phyloP scores from a whole-genome alignment of 169 alveolate species.

The Cryptosporidium sp. region DNA sequence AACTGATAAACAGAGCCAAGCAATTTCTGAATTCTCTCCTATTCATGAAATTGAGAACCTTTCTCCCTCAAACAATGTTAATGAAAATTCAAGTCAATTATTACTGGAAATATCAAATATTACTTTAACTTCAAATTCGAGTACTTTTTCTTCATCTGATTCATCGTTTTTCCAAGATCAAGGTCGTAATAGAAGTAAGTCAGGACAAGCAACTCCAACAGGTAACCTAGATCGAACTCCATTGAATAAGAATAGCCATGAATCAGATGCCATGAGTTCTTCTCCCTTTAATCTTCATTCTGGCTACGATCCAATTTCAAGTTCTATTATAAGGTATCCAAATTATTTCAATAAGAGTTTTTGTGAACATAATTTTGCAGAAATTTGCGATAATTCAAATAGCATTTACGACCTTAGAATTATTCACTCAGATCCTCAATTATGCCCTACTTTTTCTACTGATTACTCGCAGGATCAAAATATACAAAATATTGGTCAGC shows the following conservation, averaged over 20 bases:
- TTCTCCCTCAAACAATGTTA: background rate
- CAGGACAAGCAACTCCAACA: conserved; percentile 4
- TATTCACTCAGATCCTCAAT: background rate
- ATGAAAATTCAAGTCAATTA: conserved; percentile 23
- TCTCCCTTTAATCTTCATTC: conserved; percentile 23
- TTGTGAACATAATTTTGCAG: background rate
- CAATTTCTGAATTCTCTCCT: conserved; percentile 47
- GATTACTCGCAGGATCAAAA: background rate
- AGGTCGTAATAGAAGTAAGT: background rate
- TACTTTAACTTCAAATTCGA: conserved; percentile 58
- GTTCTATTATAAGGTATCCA: conserved; percentile 11
- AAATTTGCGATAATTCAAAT: background rate
- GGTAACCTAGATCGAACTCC: conserved; percentile 16
- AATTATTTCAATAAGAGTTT: background rate
- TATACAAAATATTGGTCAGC: background rate
- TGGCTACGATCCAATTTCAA: conserved; percentile 55
- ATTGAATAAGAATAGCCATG: background rate
- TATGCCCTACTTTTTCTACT: background rate
- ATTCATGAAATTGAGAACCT: conserved; percentile 24
- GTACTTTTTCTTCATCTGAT: conserved; percentile 63
- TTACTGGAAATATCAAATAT: conserved; percentile 50
- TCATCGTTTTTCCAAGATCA: conserved; percentile 43
- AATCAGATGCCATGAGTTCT: background rate
- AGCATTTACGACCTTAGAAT: background rate
- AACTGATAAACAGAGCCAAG: conserved; percentile 4